Conservation (phyloP, 768 basidiomycete species). For the Guyanaporus albipodus region DNA sequence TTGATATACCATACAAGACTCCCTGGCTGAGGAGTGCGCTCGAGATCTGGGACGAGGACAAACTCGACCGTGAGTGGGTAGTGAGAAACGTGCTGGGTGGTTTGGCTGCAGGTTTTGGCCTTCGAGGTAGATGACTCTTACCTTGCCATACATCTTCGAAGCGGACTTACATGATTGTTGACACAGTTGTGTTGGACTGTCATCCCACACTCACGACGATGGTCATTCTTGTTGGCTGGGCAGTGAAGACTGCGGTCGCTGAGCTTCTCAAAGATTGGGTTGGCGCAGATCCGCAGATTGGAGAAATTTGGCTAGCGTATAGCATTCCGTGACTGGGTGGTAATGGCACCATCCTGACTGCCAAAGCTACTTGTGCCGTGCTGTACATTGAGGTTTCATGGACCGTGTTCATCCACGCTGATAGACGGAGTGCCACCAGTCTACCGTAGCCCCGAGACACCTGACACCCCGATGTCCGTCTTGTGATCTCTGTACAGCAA, state of each 20-base stretch:
- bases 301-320: slow-evolving; percentile 77
- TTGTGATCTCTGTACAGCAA: neutral
- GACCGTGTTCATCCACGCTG: neutral
- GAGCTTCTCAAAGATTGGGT: slow-evolving; percentile 64
- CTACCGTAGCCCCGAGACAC: slow-evolving; percentile 12
- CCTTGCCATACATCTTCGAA: neutral
- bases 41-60: slow-evolving; percentile 64
- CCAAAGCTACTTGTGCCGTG: neutral
- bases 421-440: slow-evolving; percentile 9
- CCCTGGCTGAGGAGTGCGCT: slow-evolving; percentile 40
- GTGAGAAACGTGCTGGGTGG: slow-evolving; percentile 81
- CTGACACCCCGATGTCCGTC: slow-evolving; percentile 18
- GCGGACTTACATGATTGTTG: slow-evolving; percentile 1
- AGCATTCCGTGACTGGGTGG: slow-evolving; percentile 58
- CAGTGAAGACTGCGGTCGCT: slow-evolving; percentile 60
- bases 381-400: neutral
- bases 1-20: slow-evolving; percentile 29
- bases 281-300: slow-evolving; percentile 49
- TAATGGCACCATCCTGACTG: neutral
- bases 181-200: slow-evolving; percentile 71
- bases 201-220: slow-evolving; percentile 70
- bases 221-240: slow-evolving; percentile 76
- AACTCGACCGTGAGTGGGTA: slow-evolving; percentile 78
- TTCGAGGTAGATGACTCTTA: slow-evolving; percentile 54
- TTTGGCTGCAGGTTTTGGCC: slow-evolving; percentile 82